phyloP scores from a whole-genome alignment of 179 eudicot genomes.

The Gypsophila paniculata region DNA sequence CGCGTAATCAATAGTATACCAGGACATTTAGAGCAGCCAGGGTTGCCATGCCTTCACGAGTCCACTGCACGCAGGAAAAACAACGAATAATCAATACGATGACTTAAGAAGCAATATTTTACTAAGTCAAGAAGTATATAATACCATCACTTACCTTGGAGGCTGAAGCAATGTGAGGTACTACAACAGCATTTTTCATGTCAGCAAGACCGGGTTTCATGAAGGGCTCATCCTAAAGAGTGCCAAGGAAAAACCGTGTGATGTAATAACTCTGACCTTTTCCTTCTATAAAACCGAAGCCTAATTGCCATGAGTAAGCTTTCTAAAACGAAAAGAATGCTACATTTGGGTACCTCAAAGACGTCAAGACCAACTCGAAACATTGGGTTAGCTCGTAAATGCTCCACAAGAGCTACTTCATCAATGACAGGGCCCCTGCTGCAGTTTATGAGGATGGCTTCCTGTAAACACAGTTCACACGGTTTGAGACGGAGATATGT shows the following conservation, averaged over 20 bases:
- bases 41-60: conserved; percentile 99
- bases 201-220: conserved; percentile 98
- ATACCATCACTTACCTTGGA: conserved; percentile 57
- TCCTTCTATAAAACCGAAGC: too few species aligned
- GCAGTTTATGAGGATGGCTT: conserved; percentile 90
- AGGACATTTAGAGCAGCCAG: conserved; percentile 88
- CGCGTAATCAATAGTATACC: conserved; percentile 36
- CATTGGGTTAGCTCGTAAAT: conserved; percentile 86
- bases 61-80: conserved; percentile 54
- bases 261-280: background rate
- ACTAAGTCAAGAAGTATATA: background rate
- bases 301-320: conserved; percentile 3
- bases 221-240: conserved; percentile 76
- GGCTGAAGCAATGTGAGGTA: conserved; percentile 97
- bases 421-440: conserved; percentile 94
- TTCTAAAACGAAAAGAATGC: background rate
- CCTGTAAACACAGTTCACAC: conserved; percentile 35
- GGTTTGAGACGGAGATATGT: conserved; percentile 3
- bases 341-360: conserved; percentile 57
- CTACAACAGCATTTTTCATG: conserved; percentile 92
- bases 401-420: conserved; percentile 92
- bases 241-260: background rate
- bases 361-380: conserved; percentile 98
- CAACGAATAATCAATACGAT: background rate
- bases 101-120: background rate